Conservation (phyloP, 108 stramenopile species). For the Pseudonitzschia multiseries region DNA sequence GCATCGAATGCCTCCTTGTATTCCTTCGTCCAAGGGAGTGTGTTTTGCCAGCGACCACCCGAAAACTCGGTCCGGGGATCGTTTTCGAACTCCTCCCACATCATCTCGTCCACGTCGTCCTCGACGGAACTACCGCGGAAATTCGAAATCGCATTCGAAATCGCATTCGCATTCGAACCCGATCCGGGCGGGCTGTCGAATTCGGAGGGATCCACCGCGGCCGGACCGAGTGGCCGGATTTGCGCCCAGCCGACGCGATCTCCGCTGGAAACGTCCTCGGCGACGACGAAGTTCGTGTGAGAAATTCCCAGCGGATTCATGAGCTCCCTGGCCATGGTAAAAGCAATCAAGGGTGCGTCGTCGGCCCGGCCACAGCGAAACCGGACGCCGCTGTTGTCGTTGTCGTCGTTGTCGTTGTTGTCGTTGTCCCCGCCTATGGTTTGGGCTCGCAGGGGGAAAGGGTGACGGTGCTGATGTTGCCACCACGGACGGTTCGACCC, state of each 20-base stretch:
- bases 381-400: too few species aligned
- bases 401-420: too few species aligned
- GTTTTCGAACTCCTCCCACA: constrained; percentile 55
- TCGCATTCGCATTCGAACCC: not conserved
- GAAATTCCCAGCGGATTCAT: constrained; percentile 49
- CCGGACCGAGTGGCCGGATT: constrained; percentile 32
- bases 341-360: constrained; percentile 26
- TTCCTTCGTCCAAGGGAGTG: constrained; percentile 48
- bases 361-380: constrained; percentile 20
- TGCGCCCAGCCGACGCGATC: constrained; percentile 48
- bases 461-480: too few species aligned
- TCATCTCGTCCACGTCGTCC: constrained; percentile 36
- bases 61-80: constrained; percentile 38
- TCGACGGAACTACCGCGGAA: too few species aligned
- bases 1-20: constrained; percentile 27
- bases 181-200: constrained; percentile 4
- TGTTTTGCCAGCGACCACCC: constrained; percentile 29
- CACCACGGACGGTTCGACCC: too few species aligned
- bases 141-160: too few species aligned
- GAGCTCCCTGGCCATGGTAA: constrained; percentile 39
- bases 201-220: constrained; percentile 2
- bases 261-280: constrained; percentile 20
- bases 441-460: too few species aligned
- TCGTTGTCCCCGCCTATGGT: too few species aligned
- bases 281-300: constrained; percentile 31